Conservation (phyloP, 1,284 basidiomycete genomes). For the Fistulina hepatica region DNA sequence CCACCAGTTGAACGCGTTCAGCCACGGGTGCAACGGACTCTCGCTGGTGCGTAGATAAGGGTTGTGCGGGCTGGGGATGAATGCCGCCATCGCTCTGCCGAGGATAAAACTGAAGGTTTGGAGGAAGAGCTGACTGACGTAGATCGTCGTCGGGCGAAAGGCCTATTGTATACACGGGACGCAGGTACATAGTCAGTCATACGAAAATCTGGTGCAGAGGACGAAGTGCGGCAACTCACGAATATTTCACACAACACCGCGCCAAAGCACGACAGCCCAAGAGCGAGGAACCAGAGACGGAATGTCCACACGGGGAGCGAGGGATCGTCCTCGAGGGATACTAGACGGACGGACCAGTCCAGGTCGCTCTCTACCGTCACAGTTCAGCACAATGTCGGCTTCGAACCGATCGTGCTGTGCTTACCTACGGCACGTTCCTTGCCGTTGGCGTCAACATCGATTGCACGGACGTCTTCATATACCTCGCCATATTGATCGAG, state of each 20-base stretch:
- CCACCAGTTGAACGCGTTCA: slow-evolving; percentile 28
- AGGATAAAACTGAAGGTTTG: slow-evolving; percentile 27
- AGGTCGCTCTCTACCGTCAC: slow-evolving; percentile 21
- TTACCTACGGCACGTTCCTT: slow-evolving; percentile 12
- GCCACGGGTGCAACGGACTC: slow-evolving; percentile 28
- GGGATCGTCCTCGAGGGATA: slow-evolving; percentile 36
- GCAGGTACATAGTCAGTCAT: background rate
- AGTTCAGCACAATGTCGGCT: background rate
- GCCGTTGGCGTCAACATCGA: slow-evolving; percentile 13
- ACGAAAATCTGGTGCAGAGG: slow-evolving; percentile 1
- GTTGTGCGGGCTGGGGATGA: slow-evolving; percentile 27
- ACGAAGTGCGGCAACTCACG: slow-evolving; percentile 20
- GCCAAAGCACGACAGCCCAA: slow-evolving; percentile 31
- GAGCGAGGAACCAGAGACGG: slow-evolving; percentile 11
- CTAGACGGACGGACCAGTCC: slow-evolving; percentile 27
- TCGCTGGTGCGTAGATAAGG: slow-evolving; percentile 15
- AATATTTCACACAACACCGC: slow-evolving; percentile 37
- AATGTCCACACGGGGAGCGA: slow-evolving; percentile 29
- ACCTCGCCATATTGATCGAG: background rate
- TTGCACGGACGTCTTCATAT: slow-evolving; percentile 9
- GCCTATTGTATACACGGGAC: slow-evolving; percentile 8
- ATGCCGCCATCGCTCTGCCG: slow-evolving; percentile 23
- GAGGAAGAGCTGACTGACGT: slow-evolving; percentile 37
- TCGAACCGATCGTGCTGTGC: too few relatives aligned
- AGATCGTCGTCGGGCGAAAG: slow-evolving; percentile 31